Evolutionary conservation across 768 basidiomycete species (phyloP), one percentile per base, ranked within the genome.

Genomic region (Neoboletus subvelutipes): DNA sequence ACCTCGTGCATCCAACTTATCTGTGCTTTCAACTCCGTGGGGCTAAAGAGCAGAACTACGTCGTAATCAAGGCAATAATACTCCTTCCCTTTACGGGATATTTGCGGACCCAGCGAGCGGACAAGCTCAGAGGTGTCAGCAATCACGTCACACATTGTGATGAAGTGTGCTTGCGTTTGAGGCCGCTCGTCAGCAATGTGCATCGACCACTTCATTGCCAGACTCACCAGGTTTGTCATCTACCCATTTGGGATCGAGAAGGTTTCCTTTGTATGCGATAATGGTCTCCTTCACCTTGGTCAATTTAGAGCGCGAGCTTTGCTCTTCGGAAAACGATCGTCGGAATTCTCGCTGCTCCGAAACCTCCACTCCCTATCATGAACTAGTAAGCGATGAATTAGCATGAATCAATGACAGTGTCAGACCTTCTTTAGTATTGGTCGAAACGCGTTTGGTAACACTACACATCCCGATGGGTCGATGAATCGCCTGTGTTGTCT

Each of bases 11-110:
- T 63, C 80, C 80, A 81, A 3, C 69, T 62, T 28, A 79, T 71
- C 36, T 79, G 75, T 0, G 78, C 80, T 56, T 78, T 76, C 36
- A 80, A 56, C 52, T 81, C 80, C 0, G 78, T 77, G 11, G 73
- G 53, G 2, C 79, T 79, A 48, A 78, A 76, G 13, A 71, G 64
- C 15, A 81, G 50, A 15, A 79, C 58, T 5, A 80, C 63, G 5
- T 75, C 67, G 46, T 68, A 75, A 0, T 63, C 31, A 29, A 69
- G 50, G 24, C 11, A 12, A 54, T 69, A 69, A 33, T 55, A 66
- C 7, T 41, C 31, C 26, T n/a, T 31, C 31, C 55, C 53, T 13
- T 26, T 52, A 11, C 12, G 46, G 3, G 46, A 24, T 41, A 5
- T 31, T 51, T n/a, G 40, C 0, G 46, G 45, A 12, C 1, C 9